A percentile compares a stretch with the other conserved stretches of the same genome.
These are phyloP conservation scores for Albugo laibachii DNA, from an alignment of 352 stramenopile species.

Conservation along the genomic window DNA sequence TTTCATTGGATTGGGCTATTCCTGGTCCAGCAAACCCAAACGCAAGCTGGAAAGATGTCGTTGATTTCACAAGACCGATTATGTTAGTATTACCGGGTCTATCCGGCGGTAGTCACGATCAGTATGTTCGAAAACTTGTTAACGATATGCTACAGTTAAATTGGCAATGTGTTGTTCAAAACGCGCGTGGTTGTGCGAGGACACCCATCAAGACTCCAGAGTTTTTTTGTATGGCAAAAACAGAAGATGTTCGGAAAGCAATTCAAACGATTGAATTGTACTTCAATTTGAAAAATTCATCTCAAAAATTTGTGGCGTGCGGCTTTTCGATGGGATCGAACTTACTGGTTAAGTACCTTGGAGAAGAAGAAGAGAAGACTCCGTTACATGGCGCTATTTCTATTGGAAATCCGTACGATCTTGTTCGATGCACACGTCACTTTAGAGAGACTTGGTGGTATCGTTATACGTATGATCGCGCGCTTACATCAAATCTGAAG, in stretches of 20 bases:
- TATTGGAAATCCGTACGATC: constrained; percentile 48
- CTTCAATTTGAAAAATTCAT: constrained; percentile 20
- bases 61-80: constrained; percentile 17
- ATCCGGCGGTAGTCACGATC: constrained; percentile 33
- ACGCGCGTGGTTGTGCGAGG: constrained; percentile 38
- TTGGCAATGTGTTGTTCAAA: constrained; percentile 60
- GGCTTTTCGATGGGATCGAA: constrained; percentile 60
- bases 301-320: constrained; percentile 17
- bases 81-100: constrained; percentile 35
- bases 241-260: constrained; percentile 34
- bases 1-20: constrained; percentile 57
- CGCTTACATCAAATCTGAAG: constrained; percentile 22
- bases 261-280: constrained; percentile 13
- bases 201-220: constrained; percentile 32
- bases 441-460: constrained; percentile 25
- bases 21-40: constrained; percentile 4
- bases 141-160: constrained; percentile 14
- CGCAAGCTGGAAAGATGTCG: constrained; percentile 7
- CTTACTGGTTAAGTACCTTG: constrained; percentile 57
- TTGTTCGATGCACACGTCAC: constrained; percentile 23
- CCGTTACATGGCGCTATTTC: constrained; percentile 27
- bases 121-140: constrained; percentile 40
- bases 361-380: constrained; percentile 20
- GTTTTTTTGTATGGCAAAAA: constrained; percentile 56
- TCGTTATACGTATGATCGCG: constrained; percentile 28